Conservation (phyloP, 805 yeast species). For the Groenewaldozyma salmanticensis region DNA sequence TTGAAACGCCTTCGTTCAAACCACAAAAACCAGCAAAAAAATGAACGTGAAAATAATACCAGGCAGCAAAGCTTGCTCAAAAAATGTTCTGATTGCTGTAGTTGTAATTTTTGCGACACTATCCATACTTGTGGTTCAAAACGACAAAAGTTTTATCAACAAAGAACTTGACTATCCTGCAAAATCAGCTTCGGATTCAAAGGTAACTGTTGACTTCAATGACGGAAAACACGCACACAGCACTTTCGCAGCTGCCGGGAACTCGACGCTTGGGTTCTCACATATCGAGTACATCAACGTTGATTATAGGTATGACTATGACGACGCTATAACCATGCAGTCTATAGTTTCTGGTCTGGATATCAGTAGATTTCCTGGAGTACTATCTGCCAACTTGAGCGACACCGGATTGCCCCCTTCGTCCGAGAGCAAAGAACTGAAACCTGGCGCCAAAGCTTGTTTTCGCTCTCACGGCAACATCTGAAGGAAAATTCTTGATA, state of each 20-base stretch:
- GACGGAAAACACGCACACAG: no score
- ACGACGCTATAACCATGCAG: slow-evolving; percentile 10
- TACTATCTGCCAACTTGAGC: not conserved
- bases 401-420: slow-evolving; percentile 9
- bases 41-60: no score
- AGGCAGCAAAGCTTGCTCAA: no score
- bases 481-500: slow-evolving; percentile 8
- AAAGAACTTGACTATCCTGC: no score
- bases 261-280: slow-evolving; percentile 12
- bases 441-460: slow-evolving; percentile 5
- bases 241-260: slow-evolving; percentile 6
- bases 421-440: not conserved
- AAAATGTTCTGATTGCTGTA: no score
- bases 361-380: slow-evolving; percentile 1
- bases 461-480: slow-evolving; percentile 11
- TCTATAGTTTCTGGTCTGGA: slow-evolving; percentile 3
- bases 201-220: no score
- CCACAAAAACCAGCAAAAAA: no score
- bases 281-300: slow-evolving; percentile 7
- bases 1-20: no score
- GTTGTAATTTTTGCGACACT: no score
- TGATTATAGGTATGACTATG: slow-evolving; percentile 7
- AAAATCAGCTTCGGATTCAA: no score
- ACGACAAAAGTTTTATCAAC: no score
- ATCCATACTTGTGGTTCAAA: no score